Evolutionary conservation across 768 basidiomycete species (phyloP).

Genomic region (Mycena galericulata): DNA sequence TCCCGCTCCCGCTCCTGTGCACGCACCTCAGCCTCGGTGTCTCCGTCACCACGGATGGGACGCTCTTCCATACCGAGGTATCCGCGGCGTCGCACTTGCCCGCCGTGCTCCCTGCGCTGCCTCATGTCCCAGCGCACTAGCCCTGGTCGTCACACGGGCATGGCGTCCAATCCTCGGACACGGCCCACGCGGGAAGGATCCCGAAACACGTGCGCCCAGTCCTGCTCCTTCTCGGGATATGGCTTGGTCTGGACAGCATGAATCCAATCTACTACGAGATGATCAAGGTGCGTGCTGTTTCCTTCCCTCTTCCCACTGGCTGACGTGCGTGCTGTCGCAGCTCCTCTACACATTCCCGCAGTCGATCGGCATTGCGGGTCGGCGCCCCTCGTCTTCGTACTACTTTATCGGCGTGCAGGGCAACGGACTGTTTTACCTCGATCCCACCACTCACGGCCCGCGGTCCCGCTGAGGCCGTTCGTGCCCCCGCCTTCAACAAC

Average conservation of each 20-base stretch:
- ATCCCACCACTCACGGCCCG: no score
- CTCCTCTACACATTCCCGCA: constrained; percentile 92
- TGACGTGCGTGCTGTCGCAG: constrained; percentile 51
- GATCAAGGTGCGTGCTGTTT: constrained; percentile 52
- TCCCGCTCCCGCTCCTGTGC: no score
- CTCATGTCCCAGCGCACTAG: no score
- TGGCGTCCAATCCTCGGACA: constrained; percentile 35
- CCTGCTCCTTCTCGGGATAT: constrained; percentile 84
- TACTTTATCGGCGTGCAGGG: no score
- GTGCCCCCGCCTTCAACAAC: not conserved
- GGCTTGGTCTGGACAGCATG: constrained; percentile 91
- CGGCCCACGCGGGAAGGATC: no score
- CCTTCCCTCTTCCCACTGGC: not conserved
- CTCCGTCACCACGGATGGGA: no score
- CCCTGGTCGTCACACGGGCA: constrained; percentile 31
- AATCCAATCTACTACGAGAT: constrained; percentile 95
- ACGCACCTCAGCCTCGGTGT: no score
- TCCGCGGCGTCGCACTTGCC: no score
- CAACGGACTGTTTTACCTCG: no score
- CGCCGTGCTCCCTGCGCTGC: no score
- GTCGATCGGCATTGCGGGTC: constrained; percentile 95
- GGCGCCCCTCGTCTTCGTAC: constrained; percentile 93
- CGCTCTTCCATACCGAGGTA: no score
- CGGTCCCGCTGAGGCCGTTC: constrained; percentile 72
- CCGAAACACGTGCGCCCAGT: constrained; percentile 63